A percentile compares a stretch with the other conserved stretches of the same genome.
phyloP scores from a whole-genome alignment of 2,329 filamentous ascomycete species.

The Diaporthe citri region DNA sequence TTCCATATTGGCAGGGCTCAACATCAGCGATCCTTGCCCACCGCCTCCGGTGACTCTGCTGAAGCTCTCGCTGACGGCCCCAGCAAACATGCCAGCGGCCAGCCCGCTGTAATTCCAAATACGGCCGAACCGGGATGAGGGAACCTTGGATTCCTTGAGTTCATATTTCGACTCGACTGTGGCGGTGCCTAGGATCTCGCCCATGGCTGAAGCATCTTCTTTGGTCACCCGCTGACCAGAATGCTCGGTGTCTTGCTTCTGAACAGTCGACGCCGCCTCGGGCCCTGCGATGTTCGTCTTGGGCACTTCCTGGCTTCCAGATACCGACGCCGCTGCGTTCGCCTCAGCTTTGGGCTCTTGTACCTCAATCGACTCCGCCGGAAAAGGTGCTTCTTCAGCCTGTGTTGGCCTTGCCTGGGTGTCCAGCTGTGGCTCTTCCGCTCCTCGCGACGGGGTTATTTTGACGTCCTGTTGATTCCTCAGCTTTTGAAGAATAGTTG shows the following conservation, averaged over 20 bases:
- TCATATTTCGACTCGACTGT: slow-evolving; percentile 64
- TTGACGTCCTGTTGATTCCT: not conserved
- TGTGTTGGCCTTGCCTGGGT: not conserved
- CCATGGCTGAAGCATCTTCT: slow-evolving; percentile 45
- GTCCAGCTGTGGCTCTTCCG: not conserved
- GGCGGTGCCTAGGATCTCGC: slow-evolving; percentile 42
- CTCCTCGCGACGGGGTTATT: not conserved
- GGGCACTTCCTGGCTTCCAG: slow-evolving; percentile 17
- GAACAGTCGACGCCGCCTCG: not conserved
- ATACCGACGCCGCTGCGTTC: not conserved
- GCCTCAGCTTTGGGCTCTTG: not conserved
- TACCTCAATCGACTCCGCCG: not conserved
- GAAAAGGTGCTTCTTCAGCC: not conserved
- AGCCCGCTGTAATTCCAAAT: slow-evolving; percentile 96
- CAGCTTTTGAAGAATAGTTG: slow-evolving; percentile 29
- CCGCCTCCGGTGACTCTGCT: slow-evolving; percentile 81
- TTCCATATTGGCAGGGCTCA: slow-evolving; percentile 93
- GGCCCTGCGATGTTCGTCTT: slow-evolving; percentile 4
- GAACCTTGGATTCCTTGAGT: slow-evolving; percentile 90
- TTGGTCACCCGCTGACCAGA: slow-evolving; percentile 27
- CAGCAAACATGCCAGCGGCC: slow-evolving; percentile 94
- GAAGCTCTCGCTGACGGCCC: slow-evolving; percentile 87
- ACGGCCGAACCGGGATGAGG: slow-evolving; percentile 86
- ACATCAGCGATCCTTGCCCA: slow-evolving; percentile 81
- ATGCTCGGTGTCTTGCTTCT: not conserved